Percentiles rank a stretch among this genome's conserved stretches.
These are phyloP conservation scores for Polyporus tsugae DNA, from an alignment of 1,284 basidiomycete genomes.

Conservation along the genomic window DNA sequence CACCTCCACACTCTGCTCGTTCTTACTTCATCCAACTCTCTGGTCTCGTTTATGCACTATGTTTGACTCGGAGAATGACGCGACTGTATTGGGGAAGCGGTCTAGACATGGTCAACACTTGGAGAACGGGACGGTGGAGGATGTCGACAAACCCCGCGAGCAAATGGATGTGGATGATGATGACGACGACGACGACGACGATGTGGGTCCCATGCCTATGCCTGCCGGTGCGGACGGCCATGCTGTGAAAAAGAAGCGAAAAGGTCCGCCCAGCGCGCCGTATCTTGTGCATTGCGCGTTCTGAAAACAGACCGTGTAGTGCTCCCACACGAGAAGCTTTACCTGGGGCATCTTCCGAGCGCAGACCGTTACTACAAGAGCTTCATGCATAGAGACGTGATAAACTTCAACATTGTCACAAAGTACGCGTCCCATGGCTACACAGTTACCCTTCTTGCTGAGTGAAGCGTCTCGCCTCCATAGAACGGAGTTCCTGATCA, in stretches of 20 bases:
- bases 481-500: slow-evolving; percentile 93
- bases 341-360: slow-evolving; percentile 90
- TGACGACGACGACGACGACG: slow-evolving; percentile 72
- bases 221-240: slow-evolving; percentile 52
- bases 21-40: not conserved
- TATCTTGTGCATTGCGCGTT: not conserved
- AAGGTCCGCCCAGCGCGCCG: slow-evolving; percentile 56
- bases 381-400: slow-evolving; percentile 96
- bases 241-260: slow-evolving; percentile 71
- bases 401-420: slow-evolving; percentile 90
- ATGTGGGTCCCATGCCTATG: slow-evolving; percentile 81
- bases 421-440: slow-evolving; percentile 57
- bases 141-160: slow-evolving; percentile 28
- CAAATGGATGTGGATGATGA: slow-evolving; percentile 41
- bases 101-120: slow-evolving; percentile 50
- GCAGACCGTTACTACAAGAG: slow-evolving; percentile 96
- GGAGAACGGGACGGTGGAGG: slow-evolving; percentile 33
- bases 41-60: slow-evolving; percentile 32
- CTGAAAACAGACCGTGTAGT: slow-evolving; percentile 47
- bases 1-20: not conserved
- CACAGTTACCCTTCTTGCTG: slow-evolving; percentile 6
- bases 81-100: slow-evolving; percentile 71
- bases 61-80: slow-evolving; percentile 51
- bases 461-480: not conserved
- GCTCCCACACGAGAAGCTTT: slow-evolving; percentile 83